A percentile compares a stretch with the other conserved stretches of the same genome.
Conservation (phyloP, 768 basidiomycete genomes). For the Termitomyces sp. region DNA sequence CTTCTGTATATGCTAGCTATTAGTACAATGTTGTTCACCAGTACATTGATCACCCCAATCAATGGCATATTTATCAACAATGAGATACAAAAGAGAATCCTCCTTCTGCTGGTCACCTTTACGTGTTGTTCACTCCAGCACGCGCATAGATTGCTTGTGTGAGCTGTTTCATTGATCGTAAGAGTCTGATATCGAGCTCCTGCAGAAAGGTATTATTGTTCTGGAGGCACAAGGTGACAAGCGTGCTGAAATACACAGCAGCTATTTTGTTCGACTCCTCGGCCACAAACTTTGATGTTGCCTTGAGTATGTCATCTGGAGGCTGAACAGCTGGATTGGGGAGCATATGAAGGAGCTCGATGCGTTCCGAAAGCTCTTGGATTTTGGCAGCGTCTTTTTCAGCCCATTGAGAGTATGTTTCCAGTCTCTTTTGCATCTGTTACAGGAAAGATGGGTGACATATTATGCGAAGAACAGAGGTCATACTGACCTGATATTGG, state of each 20-base stretch:
- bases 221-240: not conserved
- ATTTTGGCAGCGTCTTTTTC: constrained; percentile 5
- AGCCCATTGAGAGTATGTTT: not conserved
- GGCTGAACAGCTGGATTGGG: not conserved
- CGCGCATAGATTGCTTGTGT: not conserved
- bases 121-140: not conserved
- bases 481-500: not conserved
- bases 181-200: not conserved
- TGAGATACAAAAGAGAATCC: not conserved
- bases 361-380: not conserved
- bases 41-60: not conserved
- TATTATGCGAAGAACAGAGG: not conserved
- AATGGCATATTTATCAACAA: not conserved
- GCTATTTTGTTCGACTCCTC: not conserved
- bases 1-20: not conserved
- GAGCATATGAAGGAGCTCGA: constrained; percentile 3
- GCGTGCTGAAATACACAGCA: not conserved
- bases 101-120: not conserved
- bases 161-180: not conserved
- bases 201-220: not conserved
- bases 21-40: not conserved
- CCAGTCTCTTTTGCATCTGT: constrained; percentile 7
- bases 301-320: not conserved
- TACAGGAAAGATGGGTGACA: not conserved
- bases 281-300: not conserved